Evolutionary conservation across 352 stramenopile species (phyloP), one percentile per base, ranked within the genome.

Genomic region (Lagenidium sp.): DNA sequence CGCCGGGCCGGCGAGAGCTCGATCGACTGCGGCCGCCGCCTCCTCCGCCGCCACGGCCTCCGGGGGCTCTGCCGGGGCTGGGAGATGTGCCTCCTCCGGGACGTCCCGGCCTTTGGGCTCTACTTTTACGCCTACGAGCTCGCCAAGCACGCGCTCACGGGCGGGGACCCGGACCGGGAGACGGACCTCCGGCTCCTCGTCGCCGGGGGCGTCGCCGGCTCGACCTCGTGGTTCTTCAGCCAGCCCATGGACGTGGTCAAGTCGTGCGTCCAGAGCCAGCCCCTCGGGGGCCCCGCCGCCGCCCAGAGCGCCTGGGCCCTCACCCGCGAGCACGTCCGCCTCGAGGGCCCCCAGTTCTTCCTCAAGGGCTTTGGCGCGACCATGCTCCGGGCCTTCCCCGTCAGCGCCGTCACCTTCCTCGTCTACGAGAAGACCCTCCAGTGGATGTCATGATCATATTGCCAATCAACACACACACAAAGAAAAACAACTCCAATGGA

Each of bases 191-290:
- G 66, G n/a, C 53, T 88, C 37, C 67, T 94, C 56, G 60, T 87
- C n/a, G 59, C 82, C 0, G 79, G 82, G 20, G 82, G 82, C 15
- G 44, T 89, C 4, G 79, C 82, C 0, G 82, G 79, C 12, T 85
- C 82, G 32, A 49, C 85, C 34, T 90, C 79, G 20, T 94, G 82
- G 79, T 59, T 80, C 20, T 53, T 87, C 36, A 83, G 69, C 25
- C 77, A 90, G 51, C 85, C 85, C 2, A 63, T 94, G 44, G 85
- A 96, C 53, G 85, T 96, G 20, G 68, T 95, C 55, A 95, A 96
- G 66, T 94, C 81, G 21, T 80, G 82, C 30, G 81, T 93, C 24
- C 85, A 96, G 65, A 82, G 75, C 41, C 78, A 88, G 42, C n/a
- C n/a, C n/a, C n/a, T n/a, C n/a, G n/a, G n/a, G n/a, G 49, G 56